phyloP scores from a whole-genome alignment of 2,329 filamentous ascomycete genomes.

The Penicillium sp. region DNA sequence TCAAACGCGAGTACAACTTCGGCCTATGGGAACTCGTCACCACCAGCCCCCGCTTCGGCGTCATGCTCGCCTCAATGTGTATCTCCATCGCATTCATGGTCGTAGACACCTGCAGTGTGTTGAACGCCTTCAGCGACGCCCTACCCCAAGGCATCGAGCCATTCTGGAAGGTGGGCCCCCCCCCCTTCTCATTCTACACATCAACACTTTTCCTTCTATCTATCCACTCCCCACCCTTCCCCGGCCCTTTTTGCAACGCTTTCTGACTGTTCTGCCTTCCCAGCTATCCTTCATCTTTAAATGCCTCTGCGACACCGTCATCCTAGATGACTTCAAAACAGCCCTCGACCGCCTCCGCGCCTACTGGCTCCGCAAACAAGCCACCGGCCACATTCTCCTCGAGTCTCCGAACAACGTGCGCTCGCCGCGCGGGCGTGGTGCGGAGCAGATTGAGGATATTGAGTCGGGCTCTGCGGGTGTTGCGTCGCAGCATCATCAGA shows the following conservation, averaged over 20 bases:
- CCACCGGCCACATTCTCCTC: slow-evolving; percentile 22
- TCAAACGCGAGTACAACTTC: slow-evolving; percentile 64
- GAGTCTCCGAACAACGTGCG: neutral
- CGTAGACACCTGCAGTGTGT: slow-evolving; percentile 63
- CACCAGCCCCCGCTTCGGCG: slow-evolving; percentile 65
- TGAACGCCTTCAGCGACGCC: slow-evolving; percentile 46
- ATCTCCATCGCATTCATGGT: slow-evolving; percentile 63
- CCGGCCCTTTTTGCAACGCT: neutral
- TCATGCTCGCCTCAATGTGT: slow-evolving; percentile 63
- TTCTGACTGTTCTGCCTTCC: neutral
- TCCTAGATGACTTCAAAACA: slow-evolving; percentile 70
- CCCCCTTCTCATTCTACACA: neutral
- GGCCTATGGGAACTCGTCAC: slow-evolving; percentile 58
- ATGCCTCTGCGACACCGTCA: slow-evolving; percentile 66
- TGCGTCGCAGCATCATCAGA: slow-evolving; percentile 5
- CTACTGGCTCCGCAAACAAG: slow-evolving; percentile 37
- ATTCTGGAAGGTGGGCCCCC: slow-evolving; percentile 57
- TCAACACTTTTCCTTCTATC: neutral
- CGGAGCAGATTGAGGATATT: slow-evolving; percentile 7
- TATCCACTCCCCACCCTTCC: too few relatives aligned
- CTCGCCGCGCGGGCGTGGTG: neutral
- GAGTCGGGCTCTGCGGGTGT: slow-evolving; percentile 4
- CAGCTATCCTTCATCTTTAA: slow-evolving; percentile 64
- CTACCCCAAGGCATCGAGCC: slow-evolving; percentile 63
- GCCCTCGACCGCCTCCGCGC: slow-evolving; percentile 45